These are phyloP conservation scores for Solanum lycopersicoides DNA, from an alignment of 257 asterid genomes.

Conservation along the genomic window DNA sequence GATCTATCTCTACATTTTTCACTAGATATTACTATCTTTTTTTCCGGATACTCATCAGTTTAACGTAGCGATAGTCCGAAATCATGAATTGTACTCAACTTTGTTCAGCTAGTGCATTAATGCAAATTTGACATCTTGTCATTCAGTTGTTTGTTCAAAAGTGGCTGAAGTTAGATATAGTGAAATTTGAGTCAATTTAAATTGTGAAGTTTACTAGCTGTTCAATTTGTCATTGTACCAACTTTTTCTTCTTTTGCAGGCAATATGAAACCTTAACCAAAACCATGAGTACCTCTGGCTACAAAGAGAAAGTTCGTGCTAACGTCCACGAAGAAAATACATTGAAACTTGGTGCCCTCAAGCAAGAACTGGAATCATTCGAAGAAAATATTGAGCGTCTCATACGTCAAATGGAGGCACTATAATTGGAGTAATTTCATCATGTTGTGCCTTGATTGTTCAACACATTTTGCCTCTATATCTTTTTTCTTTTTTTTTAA, in stretches of 20 bases:
- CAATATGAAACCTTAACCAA: constrained; percentile 50
- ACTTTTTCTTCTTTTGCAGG: constrained; percentile 26
- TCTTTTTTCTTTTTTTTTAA: background rate
- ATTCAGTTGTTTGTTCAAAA: background rate
- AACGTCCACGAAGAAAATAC: constrained; percentile 49
- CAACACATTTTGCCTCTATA: background rate
- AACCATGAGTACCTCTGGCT: constrained; percentile 48
- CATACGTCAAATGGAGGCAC: constrained; percentile 27
- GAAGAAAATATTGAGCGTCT: constrained; percentile 54
- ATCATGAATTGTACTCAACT: background rate
- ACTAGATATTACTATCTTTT: background rate
- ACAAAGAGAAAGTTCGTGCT: constrained; percentile 65
- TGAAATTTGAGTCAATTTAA: background rate
- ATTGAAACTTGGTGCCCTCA: constrained; percentile 34
- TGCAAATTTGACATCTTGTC: background rate
- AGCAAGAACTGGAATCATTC: constrained; percentile 44
- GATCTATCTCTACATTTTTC: background rate
- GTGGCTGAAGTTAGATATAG: background rate
- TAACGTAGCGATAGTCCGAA: background rate
- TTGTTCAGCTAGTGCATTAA: background rate
- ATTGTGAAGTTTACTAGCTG: background rate
- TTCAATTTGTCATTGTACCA: background rate
- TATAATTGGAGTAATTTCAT: background rate
- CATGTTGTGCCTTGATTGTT: background rate
- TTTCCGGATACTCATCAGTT: background rate